Evolutionary conservation across 805 yeast species (phyloP), one percentile per base, ranked within the genome.

Genomic region (Debaryomyces maramus): DNA sequence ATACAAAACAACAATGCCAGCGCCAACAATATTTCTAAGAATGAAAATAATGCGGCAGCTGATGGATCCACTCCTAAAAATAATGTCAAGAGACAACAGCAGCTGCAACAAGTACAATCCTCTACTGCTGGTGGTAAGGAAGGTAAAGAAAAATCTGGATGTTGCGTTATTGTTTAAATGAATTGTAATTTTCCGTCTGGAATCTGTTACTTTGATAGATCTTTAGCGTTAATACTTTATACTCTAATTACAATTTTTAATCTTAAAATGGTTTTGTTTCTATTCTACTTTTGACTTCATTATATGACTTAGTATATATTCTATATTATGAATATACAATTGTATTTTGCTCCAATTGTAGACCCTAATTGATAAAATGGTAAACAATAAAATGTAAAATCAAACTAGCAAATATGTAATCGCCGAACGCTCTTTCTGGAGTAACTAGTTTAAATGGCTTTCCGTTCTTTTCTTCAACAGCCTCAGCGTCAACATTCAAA

Each of bases 321-420:
- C 28, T 24, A 24, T 24, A 24, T 6, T 24, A 24, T 24, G 28
- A 15, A 24, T 3, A 8, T 24, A 24, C 13, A 24, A n/a, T n/a
- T 8, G 15, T n/a, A n/a, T 5, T 15, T 6, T 24, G 13, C 15
- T 15, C 13, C 11, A 24, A 24, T 15, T 6, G 11, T n/a, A 15
- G 13, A 10, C 28, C 28, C 28, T 66, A 91, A 64, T 91, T 91
- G 55, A 91, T 88, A 63, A 93, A 93, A 63, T 95, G 98, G 59
- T 80, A 78, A 26, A 86, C 88, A 34, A 88, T 79, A 61, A 93
- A 93, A 66, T 93, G 98, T 45, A 93, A 72, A 29, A 90, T 72
- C 67, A 93, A 72, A 61, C 95, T 85, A 19, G 96, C 97, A 56
- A 90, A 75, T 6, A 88, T 70, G 56, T 78, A 93, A 65, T 93